Conservation (phyloP, 148 eudicot genomes). For the Heliamphora exappendiculata region DNA sequence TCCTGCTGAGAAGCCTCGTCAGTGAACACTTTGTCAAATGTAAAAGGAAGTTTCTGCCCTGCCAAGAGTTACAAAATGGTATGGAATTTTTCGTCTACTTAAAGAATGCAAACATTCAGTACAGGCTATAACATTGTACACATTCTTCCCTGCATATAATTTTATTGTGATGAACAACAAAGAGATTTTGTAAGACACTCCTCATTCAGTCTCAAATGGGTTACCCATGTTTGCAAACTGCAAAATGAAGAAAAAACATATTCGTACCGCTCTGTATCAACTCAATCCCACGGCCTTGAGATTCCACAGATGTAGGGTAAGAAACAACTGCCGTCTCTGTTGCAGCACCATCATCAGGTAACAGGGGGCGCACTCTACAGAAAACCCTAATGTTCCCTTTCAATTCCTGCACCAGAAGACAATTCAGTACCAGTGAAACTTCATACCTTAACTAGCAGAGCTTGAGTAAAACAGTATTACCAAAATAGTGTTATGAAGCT, state of each 20-base stretch:
- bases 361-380: slow-evolving; percentile 67
- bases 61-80: slow-evolving; percentile 4
- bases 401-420: slow-evolving; percentile 45
- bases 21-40: slow-evolving; percentile 61
- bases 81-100: neutral
- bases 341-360: slow-evolving; percentile 57
- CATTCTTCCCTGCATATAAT: neutral
- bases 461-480: slow-evolving; percentile 22
- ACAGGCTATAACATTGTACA: neutral
- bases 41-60: slow-evolving; percentile 64
- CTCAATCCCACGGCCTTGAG: slow-evolving; percentile 57
- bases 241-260: neutral
- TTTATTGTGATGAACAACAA: neutral
- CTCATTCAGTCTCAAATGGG: neutral
- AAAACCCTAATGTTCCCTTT: slow-evolving; percentile 86
- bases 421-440: neutral
- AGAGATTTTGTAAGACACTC: neutral
- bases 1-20: slow-evolving; percentile 59
- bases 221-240: neutral
- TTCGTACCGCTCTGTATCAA: slow-evolving; percentile 50
- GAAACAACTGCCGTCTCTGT: slow-evolving; percentile 41
- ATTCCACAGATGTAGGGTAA: slow-evolving; percentile 48
- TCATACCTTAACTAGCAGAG: neutral
- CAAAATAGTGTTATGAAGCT: slow-evolving; percentile 74
- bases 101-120: neutral